These are phyloP conservation scores for Aspergillus fischeri DNA, from an alignment of 2,329 filamentous ascomycete genomes.

Conservation along the genomic window DNA sequence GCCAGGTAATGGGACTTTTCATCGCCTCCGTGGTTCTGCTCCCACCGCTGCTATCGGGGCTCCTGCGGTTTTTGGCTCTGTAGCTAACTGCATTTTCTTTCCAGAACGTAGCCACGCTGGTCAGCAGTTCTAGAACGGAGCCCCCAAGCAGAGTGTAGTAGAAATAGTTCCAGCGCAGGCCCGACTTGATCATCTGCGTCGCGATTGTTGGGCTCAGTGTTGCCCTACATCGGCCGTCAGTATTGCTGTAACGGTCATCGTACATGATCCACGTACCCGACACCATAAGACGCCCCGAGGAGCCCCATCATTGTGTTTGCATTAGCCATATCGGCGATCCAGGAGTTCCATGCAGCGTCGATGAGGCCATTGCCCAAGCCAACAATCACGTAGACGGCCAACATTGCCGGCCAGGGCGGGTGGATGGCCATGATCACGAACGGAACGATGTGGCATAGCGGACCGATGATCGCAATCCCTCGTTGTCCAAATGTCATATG, in stretches of 20 bases:
- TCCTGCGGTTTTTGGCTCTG: slow-evolving; percentile 5
- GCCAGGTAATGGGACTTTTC: slow-evolving; percentile 7
- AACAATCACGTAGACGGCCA: slow-evolving; percentile 31
- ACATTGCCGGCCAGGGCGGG: slow-evolving; percentile 34
- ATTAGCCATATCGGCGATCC: slow-evolving; percentile 66
- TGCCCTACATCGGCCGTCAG: not conserved
- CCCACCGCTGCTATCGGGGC: not conserved
- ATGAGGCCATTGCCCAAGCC: slow-evolving; percentile 36
- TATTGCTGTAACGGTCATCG: not conserved
- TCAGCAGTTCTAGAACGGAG: slow-evolving; percentile 4
- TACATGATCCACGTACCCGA: slow-evolving; percentile 44
- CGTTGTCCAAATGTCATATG: slow-evolving; percentile 57
- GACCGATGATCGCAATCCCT: slow-evolving; percentile 64
- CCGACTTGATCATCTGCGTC: slow-evolving; percentile 10
- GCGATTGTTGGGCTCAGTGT: slow-evolving; percentile 10
- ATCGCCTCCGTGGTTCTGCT: slow-evolving; percentile 8
- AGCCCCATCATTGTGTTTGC: slow-evolving; percentile 71
- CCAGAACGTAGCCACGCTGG: slow-evolving; percentile 6
- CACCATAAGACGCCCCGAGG: slow-evolving; percentile 67
- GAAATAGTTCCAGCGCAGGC: slow-evolving; percentile 8
- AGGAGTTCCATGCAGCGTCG: slow-evolving; percentile 55
- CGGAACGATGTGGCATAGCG: slow-evolving; percentile 27
- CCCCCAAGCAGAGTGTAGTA: slow-evolving; percentile 9
- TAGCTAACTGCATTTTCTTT: slow-evolving; percentile 5
- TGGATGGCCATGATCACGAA: slow-evolving; percentile 27